Evolutionary conservation across 2,329 filamentous ascomycete species (phyloP).

Genomic region (Trichoderma breve): DNA sequence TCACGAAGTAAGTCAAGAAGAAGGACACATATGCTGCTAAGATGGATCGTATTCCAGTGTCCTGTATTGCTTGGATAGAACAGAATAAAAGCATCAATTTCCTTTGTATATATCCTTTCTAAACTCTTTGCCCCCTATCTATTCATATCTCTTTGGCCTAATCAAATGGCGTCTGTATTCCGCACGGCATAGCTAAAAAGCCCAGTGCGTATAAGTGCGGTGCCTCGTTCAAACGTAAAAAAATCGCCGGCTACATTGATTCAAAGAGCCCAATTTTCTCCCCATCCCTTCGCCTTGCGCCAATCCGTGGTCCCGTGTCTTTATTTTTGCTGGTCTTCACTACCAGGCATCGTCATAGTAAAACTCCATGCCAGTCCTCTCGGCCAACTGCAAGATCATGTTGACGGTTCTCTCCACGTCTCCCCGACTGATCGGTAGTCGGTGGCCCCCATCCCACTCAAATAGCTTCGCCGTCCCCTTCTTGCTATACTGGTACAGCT

Average conservation of each 20-base stretch:
- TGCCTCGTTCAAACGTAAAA: not conserved
- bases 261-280: not conserved
- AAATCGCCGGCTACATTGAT: not conserved
- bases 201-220: not conserved
- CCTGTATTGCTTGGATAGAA: not conserved
- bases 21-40: not conserved
- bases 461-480: slow-evolving; percentile 53
- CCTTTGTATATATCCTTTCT: not conserved
- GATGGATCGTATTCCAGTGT: not conserved
- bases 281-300: not conserved
- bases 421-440: slow-evolving; percentile 64
- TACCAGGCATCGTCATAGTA: not conserved
- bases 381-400: slow-evolving; percentile 30
- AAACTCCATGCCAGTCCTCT: slow-evolving; percentile 13
- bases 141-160: not conserved
- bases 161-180: not conserved
- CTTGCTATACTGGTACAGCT: slow-evolving; percentile 60
- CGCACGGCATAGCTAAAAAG: not conserved
- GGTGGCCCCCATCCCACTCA: slow-evolving; percentile 72
- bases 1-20: not conserved
- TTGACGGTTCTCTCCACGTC: slow-evolving; percentile 55
- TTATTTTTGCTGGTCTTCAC: not conserved
- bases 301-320: not conserved
- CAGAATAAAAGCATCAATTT: not conserved
- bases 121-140: not conserved